Evolutionary conservation across 1,139 yeast genomes (phyloP).

Genomic region (Nadsonia commutata): DNA sequence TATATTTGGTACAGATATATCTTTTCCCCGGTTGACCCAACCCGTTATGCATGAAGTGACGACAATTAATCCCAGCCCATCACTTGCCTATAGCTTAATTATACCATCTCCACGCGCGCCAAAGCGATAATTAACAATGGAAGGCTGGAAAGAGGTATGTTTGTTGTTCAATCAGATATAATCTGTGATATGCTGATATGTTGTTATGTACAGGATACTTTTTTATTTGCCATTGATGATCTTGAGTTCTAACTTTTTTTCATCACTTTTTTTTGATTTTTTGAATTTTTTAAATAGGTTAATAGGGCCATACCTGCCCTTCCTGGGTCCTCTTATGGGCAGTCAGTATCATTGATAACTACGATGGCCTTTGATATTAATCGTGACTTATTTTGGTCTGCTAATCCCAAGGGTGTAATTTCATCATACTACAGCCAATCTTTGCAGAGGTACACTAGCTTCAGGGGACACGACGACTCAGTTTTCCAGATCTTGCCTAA

Average conservation of each 20-base stretch:
- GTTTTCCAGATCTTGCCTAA: conserved; percentile 21
- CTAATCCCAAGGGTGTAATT: conserved; percentile 42
- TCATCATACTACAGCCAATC: conserved; percentile 32
- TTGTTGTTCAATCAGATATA: not conserved
- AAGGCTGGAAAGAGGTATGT: conserved; percentile 34
- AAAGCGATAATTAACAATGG: conserved; percentile 20
- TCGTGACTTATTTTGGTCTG: conserved; percentile 73
- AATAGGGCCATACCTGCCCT: conserved; percentile 16
- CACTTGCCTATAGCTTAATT: too few relatives aligned
- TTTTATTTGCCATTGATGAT: too few relatives aligned
- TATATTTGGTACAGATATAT: too few relatives aligned
- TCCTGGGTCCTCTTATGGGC: conserved; percentile 14
- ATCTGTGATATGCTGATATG: not conserved
- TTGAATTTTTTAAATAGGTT: conserved; percentile 10
- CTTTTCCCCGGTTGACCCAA: too few relatives aligned
- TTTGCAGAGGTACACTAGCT: conserved; percentile 30
- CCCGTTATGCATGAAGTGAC: too few relatives aligned
- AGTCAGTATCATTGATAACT: conserved; percentile 18
- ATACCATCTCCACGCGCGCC: conserved; percentile 1
- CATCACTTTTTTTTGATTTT: not conserved
- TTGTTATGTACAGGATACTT: conserved; percentile 1
- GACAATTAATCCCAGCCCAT: too few relatives aligned
- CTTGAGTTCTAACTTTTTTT: too few relatives aligned
- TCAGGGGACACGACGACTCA: conserved; percentile 19
- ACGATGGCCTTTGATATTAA: conserved; percentile 51